Evolutionary conservation across 1,284 basidiomycete genomes (phyloP).

Genomic region (Malassezia nana): DNA sequence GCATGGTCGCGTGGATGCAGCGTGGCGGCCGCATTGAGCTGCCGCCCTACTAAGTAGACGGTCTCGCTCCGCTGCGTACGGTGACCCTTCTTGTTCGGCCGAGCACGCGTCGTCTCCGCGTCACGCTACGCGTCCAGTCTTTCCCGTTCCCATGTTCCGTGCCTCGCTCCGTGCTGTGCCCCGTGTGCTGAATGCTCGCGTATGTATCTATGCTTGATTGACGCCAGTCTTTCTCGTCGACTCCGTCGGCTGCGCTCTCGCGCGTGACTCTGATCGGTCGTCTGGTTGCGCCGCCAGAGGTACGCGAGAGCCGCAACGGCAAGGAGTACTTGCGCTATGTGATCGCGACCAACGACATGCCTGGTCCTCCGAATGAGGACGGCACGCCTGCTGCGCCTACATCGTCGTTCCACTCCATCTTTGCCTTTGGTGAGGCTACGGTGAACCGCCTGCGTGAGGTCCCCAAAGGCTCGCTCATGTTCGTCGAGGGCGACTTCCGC

Average conservation of each 20-base stretch:
- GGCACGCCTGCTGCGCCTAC: slow-evolving; percentile 20
- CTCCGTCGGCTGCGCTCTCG: slow-evolving; percentile 28
- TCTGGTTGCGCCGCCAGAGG: slow-evolving; percentile 39
- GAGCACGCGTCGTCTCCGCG: background rate
- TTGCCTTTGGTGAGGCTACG: slow-evolving; percentile 29
- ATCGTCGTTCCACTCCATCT: slow-evolving; percentile 27
- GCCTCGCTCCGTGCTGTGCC: slow-evolving; percentile 1
- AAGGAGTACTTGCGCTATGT: slow-evolving; percentile 46
- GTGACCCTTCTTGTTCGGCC: background rate
- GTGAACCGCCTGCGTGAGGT: slow-evolving; percentile 23
- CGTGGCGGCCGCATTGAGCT: slow-evolving; percentile 20
- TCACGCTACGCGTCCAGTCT: background rate
- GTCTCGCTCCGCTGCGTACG: background rate
- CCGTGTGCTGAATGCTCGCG: slow-evolving; percentile 4
- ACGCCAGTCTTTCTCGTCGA: slow-evolving; percentile 33
- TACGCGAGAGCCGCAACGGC: slow-evolving; percentile 37
- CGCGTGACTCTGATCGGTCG: slow-evolving; percentile 45
- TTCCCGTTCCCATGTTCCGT: slow-evolving; percentile 12
- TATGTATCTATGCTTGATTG: slow-evolving; percentile 1
- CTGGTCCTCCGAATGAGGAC: slow-evolving; percentile 34
- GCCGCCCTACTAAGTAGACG: slow-evolving; percentile 15
- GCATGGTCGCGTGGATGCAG: slow-evolving; percentile 21
- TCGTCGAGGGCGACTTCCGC: slow-evolving; percentile 32
- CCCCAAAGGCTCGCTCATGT: slow-evolving; percentile 26
- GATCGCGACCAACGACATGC: slow-evolving; percentile 39